Conservation (phyloP, 305 asterid genomes). For the Nicotiana rustica region DNA sequence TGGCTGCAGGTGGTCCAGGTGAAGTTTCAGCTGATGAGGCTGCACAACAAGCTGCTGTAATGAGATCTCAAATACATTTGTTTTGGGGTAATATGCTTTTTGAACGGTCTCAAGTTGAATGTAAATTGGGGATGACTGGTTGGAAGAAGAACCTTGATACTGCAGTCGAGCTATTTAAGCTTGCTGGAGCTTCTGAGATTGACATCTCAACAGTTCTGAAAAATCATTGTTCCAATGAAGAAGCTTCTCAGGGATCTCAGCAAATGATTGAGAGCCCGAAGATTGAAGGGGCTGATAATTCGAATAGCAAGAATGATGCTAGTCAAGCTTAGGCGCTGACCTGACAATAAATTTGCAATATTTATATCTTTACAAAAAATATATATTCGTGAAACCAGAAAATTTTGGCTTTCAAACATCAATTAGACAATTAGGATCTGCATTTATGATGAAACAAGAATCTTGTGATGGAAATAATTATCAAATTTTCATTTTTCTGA, state of each 20-base stretch:
- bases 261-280: constrained; percentile 46
- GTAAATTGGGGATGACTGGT: constrained; percentile 69
- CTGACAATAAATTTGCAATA: constrained; percentile 30
- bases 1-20: constrained; percentile 43
- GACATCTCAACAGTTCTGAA: constrained; percentile 80
- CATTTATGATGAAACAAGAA: constrained; percentile 22
- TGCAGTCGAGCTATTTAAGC: constrained; percentile 84
- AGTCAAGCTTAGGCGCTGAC: constrained; percentile 43
- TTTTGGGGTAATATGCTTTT: constrained; percentile 98
- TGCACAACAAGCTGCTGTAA: constrained; percentile 86
- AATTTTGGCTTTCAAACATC: constrained; percentile 27
- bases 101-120: constrained; percentile 88
- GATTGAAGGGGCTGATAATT: constrained; percentile 17
- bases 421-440: background rate
- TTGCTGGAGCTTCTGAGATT: constrained; percentile 95
- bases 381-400: constrained; percentile 1
- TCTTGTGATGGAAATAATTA: background rate
- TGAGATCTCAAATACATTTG: constrained; percentile 91
- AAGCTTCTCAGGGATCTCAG: constrained; percentile 47
- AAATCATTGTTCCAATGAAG: constrained; percentile 82
- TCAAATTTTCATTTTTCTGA: background rate
- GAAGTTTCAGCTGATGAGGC: constrained; percentile 78
- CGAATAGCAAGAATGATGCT: constrained; percentile 36
- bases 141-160: constrained; percentile 86
- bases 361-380: constrained; percentile 4